Evolutionary conservation across 441 rosid genomes (phyloP), one percentile per base, ranked within the genome.

Genomic region (Populus trichocarpa): DNA sequence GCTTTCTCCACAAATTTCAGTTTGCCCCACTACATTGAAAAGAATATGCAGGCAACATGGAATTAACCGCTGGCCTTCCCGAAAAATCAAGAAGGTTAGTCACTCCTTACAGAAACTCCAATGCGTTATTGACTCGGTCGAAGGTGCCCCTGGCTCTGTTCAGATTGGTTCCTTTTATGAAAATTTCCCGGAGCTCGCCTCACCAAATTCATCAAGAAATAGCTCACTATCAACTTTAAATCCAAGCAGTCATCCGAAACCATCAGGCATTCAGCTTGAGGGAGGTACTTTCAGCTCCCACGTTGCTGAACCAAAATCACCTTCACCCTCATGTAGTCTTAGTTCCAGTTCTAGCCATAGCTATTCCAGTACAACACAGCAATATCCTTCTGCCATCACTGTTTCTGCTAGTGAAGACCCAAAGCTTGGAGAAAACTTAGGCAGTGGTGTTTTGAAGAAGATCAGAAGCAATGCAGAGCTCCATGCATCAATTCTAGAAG

Each of bases 21-120:
- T 93, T 84, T 95, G 99, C 83, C 98, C 99, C 33, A 95, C 99
- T 23, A 95, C 97, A 33, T 89, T 95, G 91, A 95, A 95, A 85
- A 88, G 98, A 77, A 92, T 93, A 79, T 96, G 99, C 83, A 86
- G 99, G 83, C 98, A 90, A 65, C 92, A 93, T 26, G 97, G 98
- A 65, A 93, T 96, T 84, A 85, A 82, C 18, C 87, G 95, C 63
- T 96, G 99, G 99, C 99, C 99, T 26, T 93, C 98, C 80, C 91
- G 98, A 77, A 90, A 92, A 85, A 89, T 95, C 86, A 92, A 89
- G 89, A 95, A 93, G 87, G 99, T 93, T 10, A 97, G 91, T 67
- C 95, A 91, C 78, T 93, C 99, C 40, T 88, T 96, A 23, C 90
- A 89, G 89, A 93, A 91, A 78, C 89, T 96, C 79, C 97, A 93